Conservation (phyloP, 1,139 yeast genomes). For the Yamadazyma kanchanaburiensis region DNA sequence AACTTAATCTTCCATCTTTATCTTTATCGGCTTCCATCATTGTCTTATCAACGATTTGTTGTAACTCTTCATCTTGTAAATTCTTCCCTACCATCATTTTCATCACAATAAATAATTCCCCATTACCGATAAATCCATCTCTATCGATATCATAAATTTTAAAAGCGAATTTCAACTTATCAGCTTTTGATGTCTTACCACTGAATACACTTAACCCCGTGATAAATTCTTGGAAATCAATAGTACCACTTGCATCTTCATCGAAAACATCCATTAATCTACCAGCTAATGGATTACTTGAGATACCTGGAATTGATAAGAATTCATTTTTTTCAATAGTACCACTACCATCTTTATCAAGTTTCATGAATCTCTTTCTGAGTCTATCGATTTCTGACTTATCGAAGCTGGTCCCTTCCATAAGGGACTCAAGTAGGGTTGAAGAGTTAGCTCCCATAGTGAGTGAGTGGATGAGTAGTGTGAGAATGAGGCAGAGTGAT, state of each 20-base stretch:
- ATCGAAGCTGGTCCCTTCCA: conserved; percentile 80
- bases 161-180: conserved; percentile 85
- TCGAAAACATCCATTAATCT: conserved; percentile 94
- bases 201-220: conserved; percentile 88
- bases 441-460: conserved; percentile 70
- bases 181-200: conserved; percentile 80
- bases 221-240: conserved; percentile 94
- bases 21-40: conserved; percentile 92
- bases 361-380: conserved; percentile 89
- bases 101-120: conserved; percentile 87
- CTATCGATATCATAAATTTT: conserved; percentile 93
- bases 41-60: conserved; percentile 93
- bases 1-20: conserved; percentile 84
- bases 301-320: conserved; percentile 87
- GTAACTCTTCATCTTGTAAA: conserved; percentile 80
- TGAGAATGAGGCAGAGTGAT: background rate
- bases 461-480: background rate
- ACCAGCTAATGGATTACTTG: conserved; percentile 83
- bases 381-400: conserved; percentile 89
- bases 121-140: conserved; percentile 93
- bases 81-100: conserved; percentile 98
- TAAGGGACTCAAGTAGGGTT: conserved; percentile 60
- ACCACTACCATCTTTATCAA: conserved; percentile 91
- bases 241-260: conserved; percentile 87
- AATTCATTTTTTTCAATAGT: conserved; percentile 90